A percentile compares a stretch with the other conserved stretches of the same genome.
Evolutionary conservation across 352 stramenopile species (phyloP).

Genomic region (Phytophthora crassamura): DNA sequence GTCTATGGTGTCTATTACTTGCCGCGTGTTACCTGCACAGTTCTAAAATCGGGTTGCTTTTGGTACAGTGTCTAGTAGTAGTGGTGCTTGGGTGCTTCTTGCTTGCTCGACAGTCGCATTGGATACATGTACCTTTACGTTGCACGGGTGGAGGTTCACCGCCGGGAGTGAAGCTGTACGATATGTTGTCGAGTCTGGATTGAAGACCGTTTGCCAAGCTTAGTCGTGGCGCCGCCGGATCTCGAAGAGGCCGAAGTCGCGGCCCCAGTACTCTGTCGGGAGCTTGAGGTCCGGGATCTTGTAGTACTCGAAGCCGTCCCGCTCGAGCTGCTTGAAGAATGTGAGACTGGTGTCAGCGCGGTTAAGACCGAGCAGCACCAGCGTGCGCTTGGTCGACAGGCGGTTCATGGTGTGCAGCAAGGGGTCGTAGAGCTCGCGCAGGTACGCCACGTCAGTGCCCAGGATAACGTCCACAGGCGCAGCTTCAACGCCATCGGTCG

Average conservation of each 20-base stretch:
- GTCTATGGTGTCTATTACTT: conserved; percentile 24
- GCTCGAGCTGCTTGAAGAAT: conserved; percentile 78
- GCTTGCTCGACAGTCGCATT: conserved; percentile 10
- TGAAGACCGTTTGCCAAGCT: not conserved
- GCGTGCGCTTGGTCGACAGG: conserved; percentile 48
- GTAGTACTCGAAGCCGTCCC: conserved; percentile 84
- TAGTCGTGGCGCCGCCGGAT: conserved; percentile 45
- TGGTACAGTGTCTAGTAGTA: conserved; percentile 27
- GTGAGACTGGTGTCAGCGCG: conserved; percentile 64
- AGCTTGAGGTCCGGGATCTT: conserved; percentile 75
- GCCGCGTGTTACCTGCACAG: conserved; percentile 1
- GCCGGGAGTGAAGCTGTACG: conserved; percentile 5
- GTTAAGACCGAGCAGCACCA: conserved; percentile 81
- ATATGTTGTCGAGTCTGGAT: not conserved
- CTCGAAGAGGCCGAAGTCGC: conserved; percentile 85
- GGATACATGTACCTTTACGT: conserved; percentile 12
- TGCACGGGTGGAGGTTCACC: conserved; percentile 1
- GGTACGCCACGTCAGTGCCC: conserved; percentile 84
- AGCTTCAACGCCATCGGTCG: conserved; percentile 18
- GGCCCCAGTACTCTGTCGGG: conserved; percentile 60
- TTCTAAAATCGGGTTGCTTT: not conserved
- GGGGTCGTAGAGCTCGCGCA: conserved; percentile 76
- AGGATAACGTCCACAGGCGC: conserved; percentile 73
- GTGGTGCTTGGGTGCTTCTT: conserved; percentile 5
- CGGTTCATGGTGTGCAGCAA: conserved; percentile 66